Evolutionary conservation across 2,329 filamentous ascomycete species (phyloP), one percentile per base, ranked within the genome.

Genomic region (Grosmannia penicillata): DNA sequence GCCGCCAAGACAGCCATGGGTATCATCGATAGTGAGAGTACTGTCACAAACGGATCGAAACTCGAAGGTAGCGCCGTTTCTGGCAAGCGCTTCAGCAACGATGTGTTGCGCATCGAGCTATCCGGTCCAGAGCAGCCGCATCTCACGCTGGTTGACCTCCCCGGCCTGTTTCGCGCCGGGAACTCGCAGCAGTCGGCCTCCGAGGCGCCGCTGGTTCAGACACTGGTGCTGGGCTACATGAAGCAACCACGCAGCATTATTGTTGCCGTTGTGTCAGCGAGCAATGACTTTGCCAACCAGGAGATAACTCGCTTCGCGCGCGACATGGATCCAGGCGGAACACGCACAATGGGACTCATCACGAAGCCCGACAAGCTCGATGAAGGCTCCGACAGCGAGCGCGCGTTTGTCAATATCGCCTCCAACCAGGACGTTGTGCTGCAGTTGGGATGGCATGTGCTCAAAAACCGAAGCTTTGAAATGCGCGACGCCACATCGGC

Each of bases 61-160:
- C 26, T 13, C 26, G 23, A 27, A n/a, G n/a, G 6, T 5, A 8
- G 4, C 11, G 31, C 17, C 18, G 23, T 26, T 8, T 21, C 11
- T 10, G 50, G 51, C 1, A 58, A 55, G 14, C 15, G 32, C 8
- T 71, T 72, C 43, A 60, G 56, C 14, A 58, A 56, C 14, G 63
- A 71, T 42, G 52, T 65, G 1, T 58, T 72, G 1, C 57, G 59
- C 0, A 54, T 72, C 22, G 64, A 70, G 46, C 55, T 71, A 5
- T 54, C 54, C 3, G 65, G 67, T 0, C 65, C 69, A 0, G 49
- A 58, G 4, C 58, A 59, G 17, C 64, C 63, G 4, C 64, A 72
- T 19, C 56, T 77, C 24, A 76, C 72, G 0, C 59, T 76, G 26
- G 69, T 77, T 4, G 71, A 77, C 49, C 56, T 76, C 3, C 72